Evolutionary conservation across 148 eudicot genomes (phyloP).

Genomic region (Nepenthes mirabilis): DNA sequence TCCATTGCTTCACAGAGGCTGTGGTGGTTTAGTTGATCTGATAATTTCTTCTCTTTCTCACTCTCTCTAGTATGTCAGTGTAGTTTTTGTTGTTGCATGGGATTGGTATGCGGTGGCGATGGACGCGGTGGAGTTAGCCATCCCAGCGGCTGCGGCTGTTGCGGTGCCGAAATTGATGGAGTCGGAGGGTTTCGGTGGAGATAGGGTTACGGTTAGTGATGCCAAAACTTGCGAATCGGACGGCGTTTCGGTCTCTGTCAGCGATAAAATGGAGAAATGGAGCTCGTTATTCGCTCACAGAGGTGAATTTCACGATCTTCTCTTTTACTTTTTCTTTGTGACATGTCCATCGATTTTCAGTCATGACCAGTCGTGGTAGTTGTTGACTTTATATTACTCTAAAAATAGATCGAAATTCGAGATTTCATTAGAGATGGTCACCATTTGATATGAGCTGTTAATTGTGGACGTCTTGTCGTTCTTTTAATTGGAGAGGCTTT

Average conservation of each 20-base stretch:
- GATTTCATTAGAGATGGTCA: no score
- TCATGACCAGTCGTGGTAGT: not conserved
- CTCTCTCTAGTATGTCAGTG: not conserved
- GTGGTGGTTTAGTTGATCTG: not conserved
- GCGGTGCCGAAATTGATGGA: constrained; percentile 41
- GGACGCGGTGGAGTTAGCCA: constrained; percentile 29
- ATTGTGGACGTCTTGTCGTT: no score
- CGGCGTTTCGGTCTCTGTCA: constrained; percentile 15
- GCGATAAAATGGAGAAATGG: constrained; percentile 17
- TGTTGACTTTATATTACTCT: not conserved
- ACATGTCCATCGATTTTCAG: not conserved
- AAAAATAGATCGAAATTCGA: no score
- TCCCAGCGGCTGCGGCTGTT: constrained; percentile 24
- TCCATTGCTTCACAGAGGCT: not conserved
- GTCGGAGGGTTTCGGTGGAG: constrained; percentile 34
- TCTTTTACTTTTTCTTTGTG: no score
- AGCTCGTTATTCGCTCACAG: constrained; percentile 13
- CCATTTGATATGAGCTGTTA: no score
- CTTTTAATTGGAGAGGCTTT: no score
- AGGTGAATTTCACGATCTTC: constrained; percentile 17
- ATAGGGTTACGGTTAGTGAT: constrained; percentile 26
- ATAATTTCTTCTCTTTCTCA: not conserved
- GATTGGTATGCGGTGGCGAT: constrained; percentile 20
- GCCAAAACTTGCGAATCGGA: constrained; percentile 23
- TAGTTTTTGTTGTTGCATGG: not conserved